Evolutionary conservation across 2,329 filamentous ascomycete genomes (phyloP).

Genomic region (Magnaporthales sp.): DNA sequence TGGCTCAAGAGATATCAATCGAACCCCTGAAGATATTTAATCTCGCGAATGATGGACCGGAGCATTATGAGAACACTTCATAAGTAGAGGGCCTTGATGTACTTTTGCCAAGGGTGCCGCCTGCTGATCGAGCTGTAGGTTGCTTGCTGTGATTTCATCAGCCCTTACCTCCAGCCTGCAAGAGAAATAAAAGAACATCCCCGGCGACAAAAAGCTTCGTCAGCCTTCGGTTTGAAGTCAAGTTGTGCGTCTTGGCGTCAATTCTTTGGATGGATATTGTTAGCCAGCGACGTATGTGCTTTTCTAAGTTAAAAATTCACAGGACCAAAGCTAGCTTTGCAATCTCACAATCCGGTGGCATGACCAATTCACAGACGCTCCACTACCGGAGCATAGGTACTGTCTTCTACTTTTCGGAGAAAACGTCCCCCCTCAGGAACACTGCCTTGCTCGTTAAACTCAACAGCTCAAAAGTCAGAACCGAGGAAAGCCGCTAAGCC

Average conservation of each 20-base stretch:
- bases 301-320: too few relatives aligned
- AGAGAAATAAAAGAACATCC: conserved; percentile 41
- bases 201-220: conserved; percentile 47
- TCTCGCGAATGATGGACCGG: conserved; percentile 25
- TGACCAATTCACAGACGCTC: not conserved
- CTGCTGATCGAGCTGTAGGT: conserved; percentile 4
- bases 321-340: not conserved
- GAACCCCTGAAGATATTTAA: conserved; percentile 27
- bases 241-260: not conserved
- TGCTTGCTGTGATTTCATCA: conserved; percentile 35
- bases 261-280: not conserved
- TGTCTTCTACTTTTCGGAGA: not conserved
- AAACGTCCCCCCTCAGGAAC: not conserved
- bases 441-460: too few relatives aligned
- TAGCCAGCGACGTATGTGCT: too few relatives aligned
- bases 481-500: too few relatives aligned
- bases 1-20: conserved; percentile 18
- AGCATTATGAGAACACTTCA: conserved; percentile 23
- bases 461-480: too few relatives aligned
- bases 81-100: conserved; percentile 13
- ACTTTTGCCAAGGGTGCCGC: conserved; percentile 18
- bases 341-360: not conserved
- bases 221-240: not conserved
- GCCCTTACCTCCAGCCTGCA: conserved; percentile 38
- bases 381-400: not conserved